phyloP scores from a whole-genome alignment of 306 rosid genomes.

The Echinosophora koreensis region DNA sequence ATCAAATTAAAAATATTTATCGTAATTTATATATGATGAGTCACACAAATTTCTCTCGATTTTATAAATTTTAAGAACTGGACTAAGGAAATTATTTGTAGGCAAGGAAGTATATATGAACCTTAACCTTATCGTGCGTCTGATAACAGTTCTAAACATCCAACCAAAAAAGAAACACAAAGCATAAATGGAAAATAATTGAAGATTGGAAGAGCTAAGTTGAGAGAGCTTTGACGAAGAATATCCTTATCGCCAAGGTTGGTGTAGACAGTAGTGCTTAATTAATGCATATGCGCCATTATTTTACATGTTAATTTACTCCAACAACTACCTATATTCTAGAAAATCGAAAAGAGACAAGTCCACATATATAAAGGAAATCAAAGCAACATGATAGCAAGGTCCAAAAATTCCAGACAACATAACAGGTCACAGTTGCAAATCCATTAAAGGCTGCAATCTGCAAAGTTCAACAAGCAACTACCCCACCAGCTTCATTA shows the following conservation, averaged over 20 bases:
- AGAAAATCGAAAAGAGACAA: neutral
- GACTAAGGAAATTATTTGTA: too few relatives aligned
- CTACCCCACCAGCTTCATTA: slow-evolving; percentile 12
- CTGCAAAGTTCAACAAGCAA: neutral
- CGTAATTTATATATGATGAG: too few relatives aligned
- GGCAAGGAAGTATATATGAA: too few relatives aligned
- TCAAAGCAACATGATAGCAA: neutral
- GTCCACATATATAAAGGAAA: too few relatives aligned
- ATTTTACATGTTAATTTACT: neutral
- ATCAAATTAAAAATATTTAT: too few relatives aligned
- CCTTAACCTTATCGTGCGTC: too few relatives aligned
- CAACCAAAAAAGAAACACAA: too few relatives aligned
- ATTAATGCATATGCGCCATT: neutral
- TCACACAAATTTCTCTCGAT: too few relatives aligned
- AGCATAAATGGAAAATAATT: too few relatives aligned
- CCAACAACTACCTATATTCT: neutral
- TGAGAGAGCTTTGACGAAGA: neutral
- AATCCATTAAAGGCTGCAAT: neutral
- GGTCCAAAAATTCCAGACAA: neutral
- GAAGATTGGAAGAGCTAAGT: too few relatives aligned
- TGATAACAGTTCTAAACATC: too few relatives aligned
- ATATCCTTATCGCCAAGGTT: neutral
- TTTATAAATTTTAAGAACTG: too few relatives aligned
- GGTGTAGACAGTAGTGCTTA: neutral
- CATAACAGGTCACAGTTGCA: neutral